These are phyloP conservation scores for Rubroboletus pulcherrimus DNA, from an alignment of 768 basidiomycete genomes.

Conservation along the genomic window DNA sequence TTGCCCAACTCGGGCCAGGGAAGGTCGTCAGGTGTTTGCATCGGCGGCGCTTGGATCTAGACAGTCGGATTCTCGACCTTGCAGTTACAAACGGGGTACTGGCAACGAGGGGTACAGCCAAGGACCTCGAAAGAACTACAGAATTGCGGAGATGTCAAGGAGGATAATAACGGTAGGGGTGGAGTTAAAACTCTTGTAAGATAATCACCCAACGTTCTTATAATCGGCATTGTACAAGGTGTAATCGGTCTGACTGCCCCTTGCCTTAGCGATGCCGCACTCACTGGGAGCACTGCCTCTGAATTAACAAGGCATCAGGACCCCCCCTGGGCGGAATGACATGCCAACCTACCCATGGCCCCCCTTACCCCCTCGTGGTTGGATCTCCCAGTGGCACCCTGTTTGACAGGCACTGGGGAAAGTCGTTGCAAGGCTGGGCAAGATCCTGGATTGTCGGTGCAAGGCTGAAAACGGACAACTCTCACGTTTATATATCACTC, in stretches of 20 bases:
- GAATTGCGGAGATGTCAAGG: slow-evolving; percentile 17
- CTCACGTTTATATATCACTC: slow-evolving; percentile 36
- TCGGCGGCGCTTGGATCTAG: slow-evolving; percentile 16
- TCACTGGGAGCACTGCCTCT: slow-evolving; percentile 31
- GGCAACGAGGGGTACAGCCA: slow-evolving; percentile 14
- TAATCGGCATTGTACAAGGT: slow-evolving; percentile 33
- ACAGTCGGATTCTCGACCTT: slow-evolving; percentile 4
- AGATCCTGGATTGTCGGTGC: slow-evolving; percentile 32
- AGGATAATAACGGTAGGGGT: slow-evolving; percentile 29
- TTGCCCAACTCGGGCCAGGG: slow-evolving; percentile 87
- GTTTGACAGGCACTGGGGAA: slow-evolving; percentile 29
- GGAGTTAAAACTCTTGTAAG: slow-evolving; percentile 37
- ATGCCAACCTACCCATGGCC: slow-evolving; percentile 35
- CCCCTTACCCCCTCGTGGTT: slow-evolving; percentile 15
- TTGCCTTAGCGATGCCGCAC: slow-evolving; percentile 36
- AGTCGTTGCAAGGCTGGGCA: slow-evolving; percentile 19
- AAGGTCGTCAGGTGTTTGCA: slow-evolving; percentile 62
- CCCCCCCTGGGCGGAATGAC: slow-evolving; percentile 30
- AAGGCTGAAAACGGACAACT: slow-evolving; percentile 22
- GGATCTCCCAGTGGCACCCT: slow-evolving; percentile 30
- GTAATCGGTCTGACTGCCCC: slow-evolving; percentile 23
- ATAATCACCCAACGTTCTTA: slow-evolving; percentile 34
- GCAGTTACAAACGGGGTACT: slow-evolving; percentile 2
- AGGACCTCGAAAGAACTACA: slow-evolving; percentile 10
- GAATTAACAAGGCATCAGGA: slow-evolving; percentile 28